A percentile compares a stretch with the other conserved stretches of the same genome.
Evolutionary conservation across 805 yeast species (phyloP).

Genomic region (Suhomyces prunicola): DNA sequence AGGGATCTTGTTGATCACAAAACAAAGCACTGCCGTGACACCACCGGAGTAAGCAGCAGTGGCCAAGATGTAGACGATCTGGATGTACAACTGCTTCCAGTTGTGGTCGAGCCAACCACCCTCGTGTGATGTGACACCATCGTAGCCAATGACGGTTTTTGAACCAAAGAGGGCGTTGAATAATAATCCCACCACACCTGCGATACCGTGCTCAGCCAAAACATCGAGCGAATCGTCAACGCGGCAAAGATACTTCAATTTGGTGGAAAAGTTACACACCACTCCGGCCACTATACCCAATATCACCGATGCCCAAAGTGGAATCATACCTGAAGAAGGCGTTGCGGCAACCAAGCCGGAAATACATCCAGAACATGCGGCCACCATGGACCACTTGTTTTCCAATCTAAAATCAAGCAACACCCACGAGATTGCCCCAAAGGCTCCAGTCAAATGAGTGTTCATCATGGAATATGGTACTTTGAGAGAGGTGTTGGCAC

Average conservation of each 20-base stretch:
- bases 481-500: conserved; percentile 75
- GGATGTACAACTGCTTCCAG: conserved; percentile 88
- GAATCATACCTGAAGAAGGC: conserved; percentile 88
- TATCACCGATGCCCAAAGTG: conserved; percentile 86
- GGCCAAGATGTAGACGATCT: conserved; percentile 78
- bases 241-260: conserved; percentile 71
- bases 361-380: conserved; percentile 90
- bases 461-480: conserved; percentile 90
- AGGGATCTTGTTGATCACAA: conserved; percentile 72
- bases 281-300: conserved; percentile 79
- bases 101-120: conserved; percentile 95
- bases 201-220: conserved; percentile 98
- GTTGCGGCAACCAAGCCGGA: conserved; percentile 97
- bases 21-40: conserved; percentile 75
- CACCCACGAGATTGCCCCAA: conserved; percentile 93
- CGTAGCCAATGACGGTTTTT: conserved; percentile 85
- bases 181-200: conserved; percentile 87
- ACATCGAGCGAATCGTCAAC: conserved; percentile 95
- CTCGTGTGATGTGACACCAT: conserved; percentile 73
- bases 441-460: conserved; percentile 83
- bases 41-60: conserved; percentile 69
- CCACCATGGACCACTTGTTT: conserved; percentile 91
- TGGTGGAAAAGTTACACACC: conserved; percentile 86
- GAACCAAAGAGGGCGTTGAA: conserved; percentile 89
- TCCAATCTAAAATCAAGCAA: conserved; percentile 84